Evolutionary conservation across 2,329 filamentous ascomycete species (phyloP).

Genomic region (Fusarium annulatum): DNA sequence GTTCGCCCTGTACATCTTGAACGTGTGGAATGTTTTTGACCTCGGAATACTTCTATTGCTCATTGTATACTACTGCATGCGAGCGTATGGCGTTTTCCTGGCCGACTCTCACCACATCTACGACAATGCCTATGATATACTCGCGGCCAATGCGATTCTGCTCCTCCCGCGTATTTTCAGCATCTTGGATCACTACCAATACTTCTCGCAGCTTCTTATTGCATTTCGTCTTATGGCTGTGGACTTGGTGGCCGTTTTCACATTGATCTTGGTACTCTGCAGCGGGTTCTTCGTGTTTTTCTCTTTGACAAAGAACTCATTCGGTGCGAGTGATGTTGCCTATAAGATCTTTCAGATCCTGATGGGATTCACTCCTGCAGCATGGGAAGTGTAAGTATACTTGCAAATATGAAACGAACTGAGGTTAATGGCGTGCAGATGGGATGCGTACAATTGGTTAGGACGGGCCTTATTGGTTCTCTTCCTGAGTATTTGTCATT

Average conservation of each 20-base stretch:
- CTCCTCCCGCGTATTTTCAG: constrained; percentile 92
- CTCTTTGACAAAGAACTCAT: constrained; percentile 79
- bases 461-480: constrained; percentile 80
- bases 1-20: constrained; percentile 96
- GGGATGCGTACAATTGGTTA: constrained; percentile 79
- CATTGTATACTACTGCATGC: constrained; percentile 89
- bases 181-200: constrained; percentile 92
- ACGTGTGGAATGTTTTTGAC: constrained; percentile 97
- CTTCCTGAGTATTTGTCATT: constrained; percentile 95
- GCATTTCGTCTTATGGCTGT: constrained; percentile 95
- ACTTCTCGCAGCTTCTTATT: constrained; percentile 94
- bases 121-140: constrained; percentile 90
- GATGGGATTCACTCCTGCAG: constrained; percentile 95
- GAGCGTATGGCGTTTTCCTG: constrained; percentile 87
- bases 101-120: constrained; percentile 81
- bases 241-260: constrained; percentile 85
- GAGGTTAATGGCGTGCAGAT: constrained; percentile 55
- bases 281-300: constrained; percentile 97
- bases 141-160: constrained; percentile 89
- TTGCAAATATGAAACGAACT: background rate
- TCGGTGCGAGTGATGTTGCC: constrained; percentile 78
- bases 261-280: constrained; percentile 87
- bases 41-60: constrained; percentile 88
- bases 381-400: constrained; percentile 81
- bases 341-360: constrained; percentile 93